Evolutionary conservation across 2,329 filamentous ascomycete species (phyloP).

Genomic region (Cladosporium sp.): DNA sequence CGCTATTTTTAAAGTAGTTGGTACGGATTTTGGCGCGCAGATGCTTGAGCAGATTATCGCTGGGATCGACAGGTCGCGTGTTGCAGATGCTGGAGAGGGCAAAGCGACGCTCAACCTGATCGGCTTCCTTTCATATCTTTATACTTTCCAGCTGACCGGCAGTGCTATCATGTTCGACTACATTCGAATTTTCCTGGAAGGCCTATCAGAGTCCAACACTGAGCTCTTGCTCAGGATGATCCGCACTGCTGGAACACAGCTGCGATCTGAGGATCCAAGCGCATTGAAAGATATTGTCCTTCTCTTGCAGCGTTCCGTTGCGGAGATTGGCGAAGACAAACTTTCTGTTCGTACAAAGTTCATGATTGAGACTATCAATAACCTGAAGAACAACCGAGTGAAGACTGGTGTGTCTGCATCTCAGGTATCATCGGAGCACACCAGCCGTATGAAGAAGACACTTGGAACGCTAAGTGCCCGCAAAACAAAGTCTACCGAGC

Average conservation of each 20-base stretch:
- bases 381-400: conserved; percentile 88
- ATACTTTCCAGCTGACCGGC: conserved; percentile 85
- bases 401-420: conserved; percentile 71
- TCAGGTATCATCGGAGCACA: conserved; percentile 72
- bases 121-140: conserved; percentile 78
- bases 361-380: conserved; percentile 95
- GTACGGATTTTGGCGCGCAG: conserved; percentile 84
- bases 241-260: conserved; percentile 71
- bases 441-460: conserved; percentile 81
- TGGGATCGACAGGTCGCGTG: conserved; percentile 57
- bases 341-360: conserved; percentile 88
- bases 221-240: conserved; percentile 84
- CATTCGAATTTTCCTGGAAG: conserved; percentile 68
- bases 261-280: conserved; percentile 84
- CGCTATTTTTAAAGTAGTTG: conserved; percentile 80
- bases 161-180: conserved; percentile 87
- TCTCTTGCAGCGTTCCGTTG: conserved; percentile 68
- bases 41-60: conserved; percentile 74
- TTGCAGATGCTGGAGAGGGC: conserved; percentile 32
- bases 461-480: conserved; percentile 70
- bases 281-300: conserved; percentile 84
- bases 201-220: conserved; percentile 79
- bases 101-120: conserved; percentile 74
- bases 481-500: conserved; percentile 69
- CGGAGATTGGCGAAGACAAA: conserved; percentile 62